Conservation (phyloP, 345 rosid species). For the Corymbia maculata region DNA sequence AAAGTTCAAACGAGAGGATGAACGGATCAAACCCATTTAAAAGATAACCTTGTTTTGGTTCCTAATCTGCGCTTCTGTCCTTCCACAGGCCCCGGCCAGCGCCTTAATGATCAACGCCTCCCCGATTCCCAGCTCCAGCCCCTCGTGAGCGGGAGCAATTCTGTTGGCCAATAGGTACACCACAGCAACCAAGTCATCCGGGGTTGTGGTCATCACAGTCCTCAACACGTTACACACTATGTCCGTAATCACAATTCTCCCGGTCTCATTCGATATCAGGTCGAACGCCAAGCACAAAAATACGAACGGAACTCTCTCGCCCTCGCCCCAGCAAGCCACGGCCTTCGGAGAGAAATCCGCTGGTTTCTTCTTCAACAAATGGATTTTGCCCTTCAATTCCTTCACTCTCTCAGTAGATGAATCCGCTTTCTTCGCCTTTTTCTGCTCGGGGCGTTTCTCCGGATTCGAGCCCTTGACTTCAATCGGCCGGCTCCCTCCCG, state of each 20-base stretch:
- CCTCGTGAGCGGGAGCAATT: slow-evolving; percentile 88
- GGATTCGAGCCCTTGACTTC: background rate
- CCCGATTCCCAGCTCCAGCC: slow-evolving; percentile 88
- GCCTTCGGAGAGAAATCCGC: slow-evolving; percentile 46
- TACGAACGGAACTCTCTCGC: slow-evolving; percentile 74
- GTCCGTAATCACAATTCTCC: slow-evolving; percentile 82
- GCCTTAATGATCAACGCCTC: slow-evolving; percentile 75
- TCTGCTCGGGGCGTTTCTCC: background rate
- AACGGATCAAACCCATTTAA: background rate
- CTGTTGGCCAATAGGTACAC: slow-evolving; percentile 70
- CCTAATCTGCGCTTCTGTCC: slow-evolving; percentile 64
- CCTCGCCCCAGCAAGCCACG: slow-evolving; percentile 57
- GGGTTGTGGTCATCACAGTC: slow-evolving; percentile 68
- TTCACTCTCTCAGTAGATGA: slow-evolving; percentile 13
- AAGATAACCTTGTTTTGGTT: slow-evolving; percentile 49
- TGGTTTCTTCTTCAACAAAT: slow-evolving; percentile 53
- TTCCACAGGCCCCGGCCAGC: slow-evolving; percentile 79
- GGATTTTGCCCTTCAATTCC: slow-evolving; percentile 51
- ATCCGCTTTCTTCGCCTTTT: background rate
- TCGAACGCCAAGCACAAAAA: slow-evolving; percentile 67
- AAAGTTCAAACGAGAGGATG: background rate
- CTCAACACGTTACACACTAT: slow-evolving; percentile 77
- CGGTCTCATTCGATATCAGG: slow-evolving; percentile 53
- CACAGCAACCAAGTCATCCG: slow-evolving; percentile 61
- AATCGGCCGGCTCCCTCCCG: background rate